Base-by-base conservation (phyloP, 1,284 basidiomycete species). In the Marasmius oreades region DNA sequence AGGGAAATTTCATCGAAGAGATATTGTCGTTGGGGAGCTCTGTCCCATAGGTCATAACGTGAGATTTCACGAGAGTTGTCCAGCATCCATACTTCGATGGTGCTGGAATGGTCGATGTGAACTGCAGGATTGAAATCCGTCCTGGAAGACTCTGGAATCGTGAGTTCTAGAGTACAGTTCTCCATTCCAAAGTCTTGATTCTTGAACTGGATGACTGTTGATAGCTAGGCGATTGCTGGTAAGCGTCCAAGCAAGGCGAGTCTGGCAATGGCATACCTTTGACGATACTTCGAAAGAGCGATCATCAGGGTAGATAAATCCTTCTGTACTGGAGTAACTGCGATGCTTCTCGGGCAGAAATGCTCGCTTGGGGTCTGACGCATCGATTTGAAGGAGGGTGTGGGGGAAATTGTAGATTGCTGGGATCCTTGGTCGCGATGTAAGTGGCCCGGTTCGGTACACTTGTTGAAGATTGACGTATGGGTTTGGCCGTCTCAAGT, bases 151-250 rank as follows among this genome's bases (percentile, higher is more conserved):
- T 57, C 52, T n/a, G 62, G 63, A 16, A 62, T 26, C 12, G 48
- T 46, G 10, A 55, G 45, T n/a, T 57, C 48, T 20, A 65, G 44
- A 2, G 52, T 51, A 42, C 64, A 65, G 23, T 51, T 45, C 52
- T 65, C 63, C 60, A 65, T 63, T 12, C 57, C 64, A 53, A 55
- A 65, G 51, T 65, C 63, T 18, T 62, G 56, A 42, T 59, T 56
- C 8, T 58, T 60, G 51, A 65, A 62, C 22, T 64, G 64, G 5
- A 59, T 47, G 10, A 64, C 50, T 18, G 63, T 63, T 14, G 64
- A 60, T 34, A 55, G 48, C 64, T 64, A 33, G 48, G 48, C 63
- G 60, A 43, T 63, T 59, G 12, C 61, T 59, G 60, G 12, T 26
- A 55, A 34, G 28, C 43, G 3, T 10, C 37, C 22, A 33, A 26